These are phyloP conservation scores for Helotiales sp. DNA, from an alignment of 2,329 filamentous ascomycete genomes.

Conservation along the genomic window DNA sequence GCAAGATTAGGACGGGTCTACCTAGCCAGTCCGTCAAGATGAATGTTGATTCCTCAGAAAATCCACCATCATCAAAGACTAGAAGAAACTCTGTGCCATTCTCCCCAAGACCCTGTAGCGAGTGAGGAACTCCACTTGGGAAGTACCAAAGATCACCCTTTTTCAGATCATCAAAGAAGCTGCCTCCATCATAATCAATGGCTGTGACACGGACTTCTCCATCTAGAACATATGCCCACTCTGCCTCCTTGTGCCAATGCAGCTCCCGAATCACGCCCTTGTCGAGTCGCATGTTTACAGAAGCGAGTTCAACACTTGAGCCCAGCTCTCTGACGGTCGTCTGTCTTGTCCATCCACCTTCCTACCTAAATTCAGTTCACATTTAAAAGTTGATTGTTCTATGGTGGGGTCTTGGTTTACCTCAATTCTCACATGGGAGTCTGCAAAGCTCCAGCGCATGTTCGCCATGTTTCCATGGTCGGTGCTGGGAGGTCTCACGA, in stretches of 20 bases:
- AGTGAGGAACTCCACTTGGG: conserved; percentile 78
- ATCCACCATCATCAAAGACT: conserved; percentile 62
- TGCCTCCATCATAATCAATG: conserved; percentile 76
- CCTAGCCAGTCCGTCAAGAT: conserved; percentile 73
- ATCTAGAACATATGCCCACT: conserved; percentile 77
- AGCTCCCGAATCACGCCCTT: conserved; percentile 75
- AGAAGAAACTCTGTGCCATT: conserved; percentile 70
- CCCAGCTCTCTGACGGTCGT: conserved; percentile 69
- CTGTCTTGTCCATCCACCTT: conserved; percentile 78
- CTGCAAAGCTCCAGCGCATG: conserved; percentile 74
- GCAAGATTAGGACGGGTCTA: conserved; percentile 47
- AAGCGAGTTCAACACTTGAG: conserved; percentile 69
- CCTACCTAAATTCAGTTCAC: conserved; percentile 48
- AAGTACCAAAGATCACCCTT: conserved; percentile 84
- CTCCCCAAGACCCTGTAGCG: conserved; percentile 71
- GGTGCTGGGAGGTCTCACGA: conserved; percentile 72
- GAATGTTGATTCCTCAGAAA: conserved; percentile 71
- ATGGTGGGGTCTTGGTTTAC: conserved; percentile 45
- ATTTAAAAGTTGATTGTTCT: not conserved
- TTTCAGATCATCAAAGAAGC: conserved; percentile 75
- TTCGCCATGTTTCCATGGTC: conserved; percentile 73
- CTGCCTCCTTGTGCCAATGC: conserved; percentile 81
- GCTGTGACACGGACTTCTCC: conserved; percentile 73
- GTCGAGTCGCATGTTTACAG: conserved; percentile 80
- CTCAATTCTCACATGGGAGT: conserved; percentile 68